Evolutionary conservation across 768 basidiomycete genomes (phyloP), one percentile per base, ranked within the genome.

Genomic region (Termitomyces sp.): DNA sequence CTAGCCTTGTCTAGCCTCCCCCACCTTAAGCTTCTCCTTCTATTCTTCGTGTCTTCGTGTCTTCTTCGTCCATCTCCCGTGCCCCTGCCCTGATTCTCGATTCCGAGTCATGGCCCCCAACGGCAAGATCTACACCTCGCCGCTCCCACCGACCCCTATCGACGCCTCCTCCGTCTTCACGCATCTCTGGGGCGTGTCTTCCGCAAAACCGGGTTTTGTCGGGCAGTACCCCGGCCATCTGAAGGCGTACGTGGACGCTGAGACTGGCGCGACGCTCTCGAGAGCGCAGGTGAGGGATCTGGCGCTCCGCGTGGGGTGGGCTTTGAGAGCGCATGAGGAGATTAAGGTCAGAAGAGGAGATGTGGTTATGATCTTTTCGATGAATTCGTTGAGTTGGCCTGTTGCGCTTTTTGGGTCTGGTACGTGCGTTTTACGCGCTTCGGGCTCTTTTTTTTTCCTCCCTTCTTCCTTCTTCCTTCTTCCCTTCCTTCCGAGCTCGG

Each of bases 231-330:
- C 79, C 1, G 81, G 70, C 2, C 65, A 73, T 3, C 61, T 73
- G 3, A 79, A 81, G 9, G 89, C 88, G 2, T 90, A 86, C 69
- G 78, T 92, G 55, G 90, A 93, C 65, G 87, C 87, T 0, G 70
- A 75, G 2, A 82, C 88, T 0, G 87, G 84, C 4, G 75, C 79
- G 0, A 77, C 78, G 4, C 65, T 93, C 50, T 79, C 88, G 0
- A 83, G 91, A 11, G 78, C 69, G 0, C 78, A 85, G 49, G 72
- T 88, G 22, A 79, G 79, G 40, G 72, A 79, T 4, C 74, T 85
- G 18, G 78, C 86, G 2, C 78, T 91, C 16, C 75, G 81, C 35
- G 74, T 92, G 8, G 89, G 77, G 0, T 75, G 79, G 61, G 90
- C 89, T 0, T 73, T 94, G 20, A 78, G 72, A 22, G 73, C 79